Evolutionary conservation across 208 protist genomes (phyloP), one percentile per base, ranked within the genome.

Genomic region (Leishmania arabica): DNA sequence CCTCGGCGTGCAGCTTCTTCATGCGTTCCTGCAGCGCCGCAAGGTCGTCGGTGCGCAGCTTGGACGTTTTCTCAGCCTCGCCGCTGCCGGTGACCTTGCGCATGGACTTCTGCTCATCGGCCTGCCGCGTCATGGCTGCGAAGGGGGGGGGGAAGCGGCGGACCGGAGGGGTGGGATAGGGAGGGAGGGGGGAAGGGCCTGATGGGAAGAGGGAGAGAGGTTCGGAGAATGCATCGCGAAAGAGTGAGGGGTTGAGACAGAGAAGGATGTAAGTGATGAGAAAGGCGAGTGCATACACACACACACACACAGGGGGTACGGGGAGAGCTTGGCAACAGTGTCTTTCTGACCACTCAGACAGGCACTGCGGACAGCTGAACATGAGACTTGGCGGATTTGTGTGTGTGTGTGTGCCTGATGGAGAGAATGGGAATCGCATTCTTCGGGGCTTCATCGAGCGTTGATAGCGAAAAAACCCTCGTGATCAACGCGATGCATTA

Each of bases 91-190:
- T 81, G 66, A 97, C 76, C 40, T 92, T 86, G 79, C 91, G 91
- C 94, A 97, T 97, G 15, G 86, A 89, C 49, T 90, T 89, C 87
- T 95, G 90, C 71, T 87, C 94, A 90, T 95, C 94, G 5, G 88
- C 85, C 70, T 93, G 88, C 27, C 91, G 88, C 6, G 88, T 90
- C 91, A 95, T 96, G 71, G 66, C 47, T 66, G 56, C 49, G 9
- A 68, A 47, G 37, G 37, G 9, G 27, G 37, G 9, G 13, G 62
- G n/a, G 17, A 34, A 66, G 47, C 7, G 40, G 3, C 49, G 45
- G 21, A 45, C 53, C 54, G 51, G 31, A 60, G 45, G 15, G 53
- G 49, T 31, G 21, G 37, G 56, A 51, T 19, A 49, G 24, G 56
- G n/a, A 6, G 3, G 51, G 37, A 49, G 24, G 9, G 34, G 5